phyloP scores from a whole-genome alignment of 495 filamentous ascomycete genomes.

The Penicillium angulare region DNA sequence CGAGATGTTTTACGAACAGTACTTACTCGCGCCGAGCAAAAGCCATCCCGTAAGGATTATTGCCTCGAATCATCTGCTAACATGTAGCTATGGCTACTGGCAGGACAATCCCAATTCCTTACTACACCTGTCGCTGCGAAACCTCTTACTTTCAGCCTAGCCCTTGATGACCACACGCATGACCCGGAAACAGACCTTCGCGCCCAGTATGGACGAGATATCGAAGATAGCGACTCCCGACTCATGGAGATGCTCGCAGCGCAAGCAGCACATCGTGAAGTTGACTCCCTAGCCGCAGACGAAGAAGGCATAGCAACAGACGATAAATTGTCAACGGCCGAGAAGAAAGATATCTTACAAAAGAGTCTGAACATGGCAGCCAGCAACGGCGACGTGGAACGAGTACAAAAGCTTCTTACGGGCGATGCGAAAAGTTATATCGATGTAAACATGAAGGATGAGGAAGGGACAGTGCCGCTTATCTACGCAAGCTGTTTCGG shows the following conservation, averaged over 20 bases:
- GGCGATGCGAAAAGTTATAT: slow-evolving; percentile 75
- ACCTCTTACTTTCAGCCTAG: slow-evolving; percentile 79
- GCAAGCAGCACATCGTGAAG: slow-evolving; percentile 77
- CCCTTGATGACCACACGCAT: slow-evolving; percentile 66
- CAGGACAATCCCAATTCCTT: slow-evolving; percentile 93
- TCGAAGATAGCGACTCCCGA: slow-evolving; percentile 80
- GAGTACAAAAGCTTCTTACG: slow-evolving; percentile 70
- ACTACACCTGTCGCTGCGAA: slow-evolving; percentile 80
- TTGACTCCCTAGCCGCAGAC: slow-evolving; percentile 67
- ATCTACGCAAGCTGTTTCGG: slow-evolving; percentile 99
- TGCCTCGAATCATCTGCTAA: slow-evolving; percentile 9
- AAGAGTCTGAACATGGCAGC: slow-evolving; percentile 91
- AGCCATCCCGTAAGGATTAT: no score
- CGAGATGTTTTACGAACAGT: no score
- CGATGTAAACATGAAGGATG: slow-evolving; percentile 87
- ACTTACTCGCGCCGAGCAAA: no score
- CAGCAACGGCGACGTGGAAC: slow-evolving; percentile 89
- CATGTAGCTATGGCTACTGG: neutral
- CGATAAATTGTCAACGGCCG: slow-evolving; percentile 66
- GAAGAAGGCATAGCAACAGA: slow-evolving; percentile 76
- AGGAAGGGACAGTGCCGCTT: slow-evolving; percentile 90
- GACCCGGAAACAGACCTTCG: slow-evolving; percentile 42
- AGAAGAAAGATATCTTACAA: slow-evolving; percentile 81
- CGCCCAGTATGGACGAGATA: slow-evolving; percentile 35
- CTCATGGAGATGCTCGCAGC: slow-evolving; percentile 95